A percentile compares a stretch with the other conserved stretches of the same genome.
phyloP scores from a whole-genome alignment of 2,329 filamentous ascomycete genomes.

The Penicillium sp. region DNA sequence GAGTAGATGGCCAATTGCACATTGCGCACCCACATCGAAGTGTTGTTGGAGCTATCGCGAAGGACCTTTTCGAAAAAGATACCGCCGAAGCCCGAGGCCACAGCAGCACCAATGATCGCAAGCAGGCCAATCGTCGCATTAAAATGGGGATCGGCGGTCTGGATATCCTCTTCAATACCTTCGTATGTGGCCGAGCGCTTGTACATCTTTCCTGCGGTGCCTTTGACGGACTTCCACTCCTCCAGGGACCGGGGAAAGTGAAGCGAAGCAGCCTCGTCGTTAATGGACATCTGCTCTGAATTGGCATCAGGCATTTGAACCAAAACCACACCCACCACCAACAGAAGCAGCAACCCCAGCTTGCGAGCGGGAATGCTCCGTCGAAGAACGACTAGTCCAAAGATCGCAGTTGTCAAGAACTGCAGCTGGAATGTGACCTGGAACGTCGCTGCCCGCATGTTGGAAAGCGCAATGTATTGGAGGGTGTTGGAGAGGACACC shows the following conservation, averaged over 20 bases:
- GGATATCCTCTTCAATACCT: constrained; percentile 70
- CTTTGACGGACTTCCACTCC: constrained; percentile 63
- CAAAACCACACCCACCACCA: constrained; percentile 79
- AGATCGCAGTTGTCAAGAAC: constrained; percentile 86
- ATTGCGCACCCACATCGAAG: constrained; percentile 90
- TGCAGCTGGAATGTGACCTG: constrained; percentile 93
- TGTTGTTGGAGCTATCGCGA: constrained; percentile 74
- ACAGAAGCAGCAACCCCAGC: constrained; percentile 76
- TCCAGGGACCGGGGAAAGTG: constrained; percentile 79
- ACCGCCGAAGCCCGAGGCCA: constrained; percentile 79
- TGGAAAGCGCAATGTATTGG: constrained; percentile 88
- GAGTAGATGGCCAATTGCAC: constrained; percentile 95
- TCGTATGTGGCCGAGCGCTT: constrained; percentile 86
- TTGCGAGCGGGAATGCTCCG: constrained; percentile 69
- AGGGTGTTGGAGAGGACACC: constrained; percentile 94
- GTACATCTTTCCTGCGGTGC: constrained; percentile 50
- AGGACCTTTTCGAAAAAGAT: constrained; percentile 75
- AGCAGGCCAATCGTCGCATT: constrained; percentile 77
- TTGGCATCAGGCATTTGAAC: constrained; percentile 73
- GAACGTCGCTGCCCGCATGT: constrained; percentile 88
- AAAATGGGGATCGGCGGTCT: constrained; percentile 58
- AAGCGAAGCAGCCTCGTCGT: constrained; percentile 60
- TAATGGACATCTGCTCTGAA: constrained; percentile 52
- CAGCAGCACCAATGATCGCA: constrained; percentile 74
- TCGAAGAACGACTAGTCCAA: constrained; percentile 76